Base-by-base conservation (phyloP, 306 rosid species). In the Rosa chinensis region DNA sequence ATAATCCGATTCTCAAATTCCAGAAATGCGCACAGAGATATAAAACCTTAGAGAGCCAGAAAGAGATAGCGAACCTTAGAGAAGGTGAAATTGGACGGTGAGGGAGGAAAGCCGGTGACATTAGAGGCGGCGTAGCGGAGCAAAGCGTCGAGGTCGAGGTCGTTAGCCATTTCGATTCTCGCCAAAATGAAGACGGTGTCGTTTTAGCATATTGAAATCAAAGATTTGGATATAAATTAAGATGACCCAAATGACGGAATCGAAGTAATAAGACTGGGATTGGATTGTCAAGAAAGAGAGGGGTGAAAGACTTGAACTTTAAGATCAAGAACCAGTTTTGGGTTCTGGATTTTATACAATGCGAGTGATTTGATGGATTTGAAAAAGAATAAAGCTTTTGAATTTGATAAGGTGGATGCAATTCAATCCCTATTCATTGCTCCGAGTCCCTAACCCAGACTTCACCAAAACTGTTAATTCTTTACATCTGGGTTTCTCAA, bases 41-140 rank as follows among this genome's bases (percentile, higher is more conserved):
- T 37, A 8, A 14, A 4, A 28, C 1, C 18, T 0, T 25, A 6
- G 28, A 25, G 28, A 25, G 28, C 28, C 28, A 25, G 28, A 25
- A 25, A 53, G 66, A 35, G 48, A 75, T 8, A 66, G 64, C 64
- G 11, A 59, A 53, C 8, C 99, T 93, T 93, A 18, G 92, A 88
- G 81, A 95, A 56, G 16, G 72, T 75, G 93, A 90, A 93, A 70
- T 77, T 78, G 44, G 96, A 83, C 7, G 93, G 87, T n/a, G 86
- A 56, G 45, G 0, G 59, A 75, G 98, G 98, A 78, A 95, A 95
- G 66, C 82, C 90, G 55, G 89, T 73, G 84, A 93, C 83, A 79
- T 95, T 84, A 81, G 92, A 75, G 37, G 98, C 84, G 61, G 92
- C 90, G 58, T 91, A 93, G 62, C 81, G 82, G 75, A 91, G 81